Conservation (phyloP, 2,329 filamentous ascomycete genomes). For the Torrubiellomyces zombiae region DNA sequence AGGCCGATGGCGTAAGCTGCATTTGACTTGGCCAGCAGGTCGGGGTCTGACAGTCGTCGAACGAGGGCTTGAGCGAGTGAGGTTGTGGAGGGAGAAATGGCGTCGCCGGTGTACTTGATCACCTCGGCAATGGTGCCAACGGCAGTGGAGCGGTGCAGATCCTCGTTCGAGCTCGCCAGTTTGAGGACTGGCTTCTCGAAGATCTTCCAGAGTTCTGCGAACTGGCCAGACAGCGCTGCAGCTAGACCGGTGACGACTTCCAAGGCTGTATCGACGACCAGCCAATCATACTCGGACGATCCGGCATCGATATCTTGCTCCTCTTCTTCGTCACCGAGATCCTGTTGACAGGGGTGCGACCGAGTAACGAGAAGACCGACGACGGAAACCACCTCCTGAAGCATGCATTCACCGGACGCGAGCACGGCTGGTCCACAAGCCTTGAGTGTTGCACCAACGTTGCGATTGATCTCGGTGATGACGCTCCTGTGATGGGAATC, state of each 20-base stretch:
- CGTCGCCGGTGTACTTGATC: conserved; percentile 64
- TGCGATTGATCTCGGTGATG: conserved; percentile 90
- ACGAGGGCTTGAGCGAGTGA: conserved; percentile 64
- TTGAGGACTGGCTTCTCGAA: conserved; percentile 86
- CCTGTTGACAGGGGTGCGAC: conserved; percentile 83
- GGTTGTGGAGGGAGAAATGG: conserved; percentile 67
- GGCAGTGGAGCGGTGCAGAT: conserved; percentile 74
- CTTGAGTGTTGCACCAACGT: conserved; percentile 78
- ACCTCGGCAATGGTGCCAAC: conserved; percentile 88
- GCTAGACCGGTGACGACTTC: conserved; percentile 80
- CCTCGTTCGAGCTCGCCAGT: conserved; percentile 72
- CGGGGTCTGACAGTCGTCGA: conserved; percentile 77
- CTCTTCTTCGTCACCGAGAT: conserved; percentile 69
- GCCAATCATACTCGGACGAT: conserved; percentile 93
- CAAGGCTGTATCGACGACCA: conserved; percentile 84
- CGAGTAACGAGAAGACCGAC: conserved; percentile 70
- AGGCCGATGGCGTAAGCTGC: conserved; percentile 83
- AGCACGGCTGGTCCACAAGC: conserved; percentile 78
- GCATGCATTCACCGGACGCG: conserved; percentile 46
- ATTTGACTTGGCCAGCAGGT: conserved; percentile 86
- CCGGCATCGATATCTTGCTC: conserved; percentile 55
- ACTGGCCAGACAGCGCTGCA: conserved; percentile 62
- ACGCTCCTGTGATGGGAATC: conserved; percentile 50
- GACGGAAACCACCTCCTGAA: conserved; percentile 61
- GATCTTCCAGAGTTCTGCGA: conserved; percentile 83